These are phyloP conservation scores for Sporothrix phasma DNA, from an alignment of 2,329 filamentous ascomycete species.

Conservation along the genomic window DNA sequence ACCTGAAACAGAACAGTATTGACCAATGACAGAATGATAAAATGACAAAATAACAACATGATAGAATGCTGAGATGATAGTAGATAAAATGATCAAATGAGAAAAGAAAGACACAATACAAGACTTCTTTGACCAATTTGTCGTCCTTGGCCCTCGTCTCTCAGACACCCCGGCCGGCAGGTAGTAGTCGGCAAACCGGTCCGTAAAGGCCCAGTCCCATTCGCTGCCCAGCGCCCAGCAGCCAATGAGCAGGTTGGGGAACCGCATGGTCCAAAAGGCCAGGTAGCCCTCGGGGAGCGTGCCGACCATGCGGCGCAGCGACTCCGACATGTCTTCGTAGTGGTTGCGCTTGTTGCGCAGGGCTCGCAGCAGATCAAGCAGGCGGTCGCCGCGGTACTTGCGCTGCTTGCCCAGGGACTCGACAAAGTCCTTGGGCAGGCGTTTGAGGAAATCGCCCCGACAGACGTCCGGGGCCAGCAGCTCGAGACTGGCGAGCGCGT, in stretches of 20 bases:
- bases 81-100: too few species aligned
- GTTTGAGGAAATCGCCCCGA: slow-evolving; percentile 62
- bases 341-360: slow-evolving; percentile 95
- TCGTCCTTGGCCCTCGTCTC: too few species aligned
- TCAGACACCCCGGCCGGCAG: slow-evolving; percentile 30
- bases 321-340: slow-evolving; percentile 88
- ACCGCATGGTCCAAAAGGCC: slow-evolving; percentile 69
- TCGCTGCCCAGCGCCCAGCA: slow-evolving; percentile 69
- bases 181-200: slow-evolving; percentile 66
- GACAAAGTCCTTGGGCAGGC: slow-evolving; percentile 70
- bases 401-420: slow-evolving; percentile 87
- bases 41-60: too few species aligned
- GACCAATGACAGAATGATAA: too few species aligned
- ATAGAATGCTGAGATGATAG: too few species aligned
- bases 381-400: slow-evolving; percentile 76
- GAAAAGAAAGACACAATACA: too few species aligned
- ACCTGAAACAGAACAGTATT: too few species aligned
- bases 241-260: slow-evolving; percentile 66
- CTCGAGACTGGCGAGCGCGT: slow-evolving; percentile 52
- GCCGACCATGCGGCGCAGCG: slow-evolving; percentile 61
- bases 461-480: slow-evolving; percentile 42
- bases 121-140: neutral
- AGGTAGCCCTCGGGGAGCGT: slow-evolving; percentile 71
- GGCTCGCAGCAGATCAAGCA: slow-evolving; percentile 80
- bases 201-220: slow-evolving; percentile 51